phyloP scores from a whole-genome alignment of 345 rosid species.

The Eucalyptus regnans region DNA sequence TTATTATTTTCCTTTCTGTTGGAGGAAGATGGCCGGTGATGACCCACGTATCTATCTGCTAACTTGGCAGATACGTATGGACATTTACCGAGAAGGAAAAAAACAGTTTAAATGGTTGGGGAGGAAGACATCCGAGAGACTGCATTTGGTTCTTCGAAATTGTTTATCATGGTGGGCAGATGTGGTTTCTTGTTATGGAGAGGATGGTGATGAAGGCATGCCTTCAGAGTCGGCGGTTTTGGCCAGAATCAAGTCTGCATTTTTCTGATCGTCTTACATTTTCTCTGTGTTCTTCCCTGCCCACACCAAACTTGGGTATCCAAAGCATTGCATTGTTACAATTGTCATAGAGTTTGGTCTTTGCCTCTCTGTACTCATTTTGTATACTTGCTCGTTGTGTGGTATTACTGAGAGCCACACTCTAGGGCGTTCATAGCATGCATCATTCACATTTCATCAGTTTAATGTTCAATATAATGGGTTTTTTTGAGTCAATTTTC shows the following conservation, averaged over 20 bases:
- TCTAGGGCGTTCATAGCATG: constrained; percentile 18
- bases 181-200: not conserved
- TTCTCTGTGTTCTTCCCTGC: not conserved
- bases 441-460: constrained; percentile 7
- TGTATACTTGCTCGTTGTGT: constrained; percentile 17
- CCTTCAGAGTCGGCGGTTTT: not conserved
- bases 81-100: not conserved
- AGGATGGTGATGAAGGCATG: not conserved
- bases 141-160: not conserved
- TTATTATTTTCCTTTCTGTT: not conserved
- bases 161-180: not conserved
- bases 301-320: constrained; percentile 2
- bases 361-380: constrained; percentile 8
- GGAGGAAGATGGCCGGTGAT: constrained; percentile 8
- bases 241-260: not conserved
- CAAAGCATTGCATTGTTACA: constrained; percentile 9
- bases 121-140: constrained; percentile 1
- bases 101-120: not conserved
- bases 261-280: not conserved
- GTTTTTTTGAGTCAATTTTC: not conserved
- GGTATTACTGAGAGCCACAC: constrained; percentile 9
- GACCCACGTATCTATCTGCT: constrained; percentile 17
- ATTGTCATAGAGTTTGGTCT: constrained; percentile 12
- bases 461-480: not conserved
- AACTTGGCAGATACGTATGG: constrained; percentile 6